Conservation (phyloP, 148 eudicot species). For the Silene latifolia region DNA sequence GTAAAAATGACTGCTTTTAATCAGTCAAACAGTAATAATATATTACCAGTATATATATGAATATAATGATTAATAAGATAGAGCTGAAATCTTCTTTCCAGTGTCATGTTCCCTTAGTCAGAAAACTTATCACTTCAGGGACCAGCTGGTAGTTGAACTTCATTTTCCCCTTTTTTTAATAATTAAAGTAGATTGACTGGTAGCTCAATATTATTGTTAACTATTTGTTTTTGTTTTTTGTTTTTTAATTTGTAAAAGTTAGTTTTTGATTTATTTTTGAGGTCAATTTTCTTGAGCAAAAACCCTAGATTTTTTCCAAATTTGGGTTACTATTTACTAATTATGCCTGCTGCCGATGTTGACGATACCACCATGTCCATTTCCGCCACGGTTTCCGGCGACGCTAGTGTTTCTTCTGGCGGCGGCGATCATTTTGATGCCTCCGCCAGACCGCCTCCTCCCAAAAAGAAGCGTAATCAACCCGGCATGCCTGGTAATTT, state of each 20-base stretch:
- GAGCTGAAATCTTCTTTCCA: conserved; percentile 18
- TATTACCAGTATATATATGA: not conserved
- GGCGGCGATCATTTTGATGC: conserved; percentile 48
- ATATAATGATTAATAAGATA: conserved; percentile 8
- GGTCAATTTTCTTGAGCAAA: not conserved
- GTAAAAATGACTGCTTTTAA: not conserved
- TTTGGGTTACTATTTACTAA: conserved; percentile 13
- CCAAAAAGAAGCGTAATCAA: conserved; percentile 71
- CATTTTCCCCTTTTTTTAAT: not conserved
- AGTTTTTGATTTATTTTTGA: not conserved
- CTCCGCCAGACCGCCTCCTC: conserved; percentile 30
- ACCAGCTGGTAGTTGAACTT: conserved; percentile 46
- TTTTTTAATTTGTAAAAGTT: not conserved
- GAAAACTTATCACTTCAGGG: conserved; percentile 35
- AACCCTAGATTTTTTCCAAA: conserved; percentile 19
- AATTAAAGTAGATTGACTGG: conserved; percentile 51
- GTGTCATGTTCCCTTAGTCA: conserved; percentile 23
- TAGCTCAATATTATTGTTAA: conserved; percentile 28
- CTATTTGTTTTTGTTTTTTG: not conserved
- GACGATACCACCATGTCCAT: conserved; percentile 46
- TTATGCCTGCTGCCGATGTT: conserved; percentile 54
- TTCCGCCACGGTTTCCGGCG: conserved; percentile 43
- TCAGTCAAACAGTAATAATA: not conserved
- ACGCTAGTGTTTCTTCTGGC: conserved; percentile 61
- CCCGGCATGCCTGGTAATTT: conserved; percentile 90